A percentile compares a stretch with the other conserved stretches of the same genome.
phyloP scores from a whole-genome alignment of 2,329 filamentous ascomycete species.

The Phialophora tarda region DNA sequence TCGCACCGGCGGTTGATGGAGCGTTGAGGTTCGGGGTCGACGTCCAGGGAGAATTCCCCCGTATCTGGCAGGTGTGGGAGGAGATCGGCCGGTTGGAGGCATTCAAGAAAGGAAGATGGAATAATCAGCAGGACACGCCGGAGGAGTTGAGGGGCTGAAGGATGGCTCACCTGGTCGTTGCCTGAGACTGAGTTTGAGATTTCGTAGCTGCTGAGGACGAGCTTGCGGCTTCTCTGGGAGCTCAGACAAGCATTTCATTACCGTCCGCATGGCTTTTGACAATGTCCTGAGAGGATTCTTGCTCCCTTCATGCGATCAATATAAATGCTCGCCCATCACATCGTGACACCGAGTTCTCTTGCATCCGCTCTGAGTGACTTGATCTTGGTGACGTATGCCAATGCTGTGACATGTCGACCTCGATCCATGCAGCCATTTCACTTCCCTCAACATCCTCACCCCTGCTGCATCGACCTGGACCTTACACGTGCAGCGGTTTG shows the following conservation, averaged over 20 bases:
- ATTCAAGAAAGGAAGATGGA: constrained; percentile 61
- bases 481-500: not conserved
- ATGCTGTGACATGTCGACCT: not conserved
- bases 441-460: not conserved
- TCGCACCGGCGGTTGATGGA: constrained; percentile 65
- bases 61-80: constrained; percentile 53
- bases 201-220: not conserved
- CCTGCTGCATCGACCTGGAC: not conserved
- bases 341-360: too few species aligned
- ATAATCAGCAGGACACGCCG: constrained; percentile 60
- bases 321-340: not conserved
- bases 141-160: constrained; percentile 48
- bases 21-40: constrained; percentile 63
- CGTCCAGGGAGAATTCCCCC: constrained; percentile 54
- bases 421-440: not conserved
- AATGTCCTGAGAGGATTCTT: not conserved
- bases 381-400: constrained; percentile 13
- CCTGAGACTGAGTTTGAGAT: not conserved
- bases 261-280: not conserved
- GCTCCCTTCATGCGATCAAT: not conserved
- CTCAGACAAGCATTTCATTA: not conserved
- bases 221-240: not conserved
- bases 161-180: not conserved
- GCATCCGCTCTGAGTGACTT: not conserved
- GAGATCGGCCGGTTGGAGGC: constrained; percentile 57